phyloP scores from a whole-genome alignment of 106 monocot genomes.

The Dioscorea dumetorum region DNA sequence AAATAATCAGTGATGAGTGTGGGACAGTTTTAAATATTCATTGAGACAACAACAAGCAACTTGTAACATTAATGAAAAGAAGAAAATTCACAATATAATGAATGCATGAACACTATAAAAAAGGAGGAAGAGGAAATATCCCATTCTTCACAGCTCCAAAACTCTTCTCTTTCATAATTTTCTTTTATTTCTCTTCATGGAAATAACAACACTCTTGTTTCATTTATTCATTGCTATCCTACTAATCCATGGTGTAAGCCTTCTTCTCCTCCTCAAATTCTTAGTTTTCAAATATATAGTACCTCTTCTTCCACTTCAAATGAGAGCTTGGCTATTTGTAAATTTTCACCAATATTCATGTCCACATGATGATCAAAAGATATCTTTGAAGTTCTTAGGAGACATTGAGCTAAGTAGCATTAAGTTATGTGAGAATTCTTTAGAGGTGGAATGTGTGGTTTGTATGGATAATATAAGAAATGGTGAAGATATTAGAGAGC shows the following conservation, averaged over 20 bases:
- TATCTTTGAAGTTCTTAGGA: not conserved
- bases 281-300: not conserved
- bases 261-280: not conserved
- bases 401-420: not conserved
- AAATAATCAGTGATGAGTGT: too few species aligned
- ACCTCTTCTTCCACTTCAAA: not conserved
- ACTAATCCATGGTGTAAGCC: not conserved
- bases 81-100: too few species aligned
- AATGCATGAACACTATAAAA: too few species aligned
- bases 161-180: too few species aligned
- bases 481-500: constrained; percentile 25
- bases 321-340: not conserved
- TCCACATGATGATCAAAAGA: not conserved
- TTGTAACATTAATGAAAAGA: too few species aligned
- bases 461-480: constrained; percentile 21
- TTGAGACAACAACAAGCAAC: too few species aligned
- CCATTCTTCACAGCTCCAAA: too few species aligned
- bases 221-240: not conserved
- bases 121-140: too few species aligned
- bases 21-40: too few species aligned
- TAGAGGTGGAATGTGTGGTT: constrained; percentile 16
- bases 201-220: not conserved
- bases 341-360: not conserved
- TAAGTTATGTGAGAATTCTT: not conserved
- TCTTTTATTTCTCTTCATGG: not conserved